Conservation (phyloP, 768 basidiomycete species). For the Macrolepiota dolichaula region DNA sequence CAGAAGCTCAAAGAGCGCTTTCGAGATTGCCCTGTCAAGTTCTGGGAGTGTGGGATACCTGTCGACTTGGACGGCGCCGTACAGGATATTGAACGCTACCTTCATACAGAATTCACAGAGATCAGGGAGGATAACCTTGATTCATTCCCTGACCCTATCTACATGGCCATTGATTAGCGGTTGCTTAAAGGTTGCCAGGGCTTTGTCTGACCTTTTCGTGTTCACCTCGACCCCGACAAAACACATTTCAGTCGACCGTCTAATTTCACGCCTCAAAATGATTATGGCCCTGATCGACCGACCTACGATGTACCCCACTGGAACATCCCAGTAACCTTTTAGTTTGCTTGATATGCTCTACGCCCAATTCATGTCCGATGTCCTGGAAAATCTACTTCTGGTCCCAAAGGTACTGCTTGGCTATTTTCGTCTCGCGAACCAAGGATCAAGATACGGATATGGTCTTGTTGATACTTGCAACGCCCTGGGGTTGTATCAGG, state of each 20-base stretch:
- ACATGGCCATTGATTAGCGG: not conserved
- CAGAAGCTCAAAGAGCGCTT: too few species aligned
- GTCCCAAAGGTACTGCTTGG: not conserved
- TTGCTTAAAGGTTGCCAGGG: not conserved
- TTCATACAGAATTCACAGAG: too few species aligned
- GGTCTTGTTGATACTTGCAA: not conserved
- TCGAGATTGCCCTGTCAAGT: too few species aligned
- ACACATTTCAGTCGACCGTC: not conserved
- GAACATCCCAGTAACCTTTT: not conserved
- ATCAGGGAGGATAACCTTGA: not conserved
- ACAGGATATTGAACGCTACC: too few species aligned
- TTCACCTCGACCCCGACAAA: not conserved
- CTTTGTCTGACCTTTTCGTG: not conserved
- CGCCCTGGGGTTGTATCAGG: not conserved
- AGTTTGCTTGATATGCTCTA: not conserved
- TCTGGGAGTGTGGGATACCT: too few species aligned
- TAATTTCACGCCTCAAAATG: not conserved
- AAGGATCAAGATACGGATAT: too few species aligned
- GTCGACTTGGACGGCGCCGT: too few species aligned
- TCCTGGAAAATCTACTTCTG: not conserved
- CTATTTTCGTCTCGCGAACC: not conserved
- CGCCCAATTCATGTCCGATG: not conserved
- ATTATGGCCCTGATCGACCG: not conserved
- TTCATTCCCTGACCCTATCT: not conserved
- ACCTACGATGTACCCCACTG: not conserved